Evolutionary conservation across 140 eudicot species (phyloP).

Genomic region (Artemisia princeps): DNA sequence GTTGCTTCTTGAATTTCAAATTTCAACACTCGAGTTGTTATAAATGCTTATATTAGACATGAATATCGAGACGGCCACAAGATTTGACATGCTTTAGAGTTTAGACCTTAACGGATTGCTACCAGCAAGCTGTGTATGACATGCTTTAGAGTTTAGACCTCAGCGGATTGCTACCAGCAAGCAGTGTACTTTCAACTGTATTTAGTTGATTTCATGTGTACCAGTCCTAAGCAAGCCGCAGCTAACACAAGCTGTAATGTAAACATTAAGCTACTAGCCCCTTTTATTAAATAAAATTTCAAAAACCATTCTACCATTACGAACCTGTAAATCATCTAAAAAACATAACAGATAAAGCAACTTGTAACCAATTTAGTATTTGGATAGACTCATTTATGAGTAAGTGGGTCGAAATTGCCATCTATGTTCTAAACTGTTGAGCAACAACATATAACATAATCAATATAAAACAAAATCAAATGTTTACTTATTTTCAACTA

Average conservation of each 20-base stretch:
- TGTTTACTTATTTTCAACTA: neutral
- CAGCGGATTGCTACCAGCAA: neutral
- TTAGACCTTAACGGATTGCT: neutral
- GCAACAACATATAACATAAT: neutral
- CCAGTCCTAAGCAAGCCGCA: neutral
- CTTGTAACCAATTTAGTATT: no score
- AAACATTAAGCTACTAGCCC: no score
- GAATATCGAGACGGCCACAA: neutral
- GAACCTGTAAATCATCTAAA: no score
- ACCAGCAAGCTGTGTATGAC: no score
- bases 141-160: neutral
- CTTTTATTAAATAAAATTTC: no score
- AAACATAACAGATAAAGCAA: no score
- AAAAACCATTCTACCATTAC: no score
- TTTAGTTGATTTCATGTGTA: neutral
- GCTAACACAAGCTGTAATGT: neutral
- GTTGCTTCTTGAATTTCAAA: conserved; percentile 24
- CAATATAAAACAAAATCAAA: neutral
- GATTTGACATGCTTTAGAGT: neutral
- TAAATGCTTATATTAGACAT: neutral
- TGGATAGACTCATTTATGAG: no score
- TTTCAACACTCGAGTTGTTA: neutral
- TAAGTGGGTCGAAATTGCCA: no score
- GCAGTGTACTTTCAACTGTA: neutral
- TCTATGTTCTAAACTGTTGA: neutral